Evolutionary conservation across 177 flowering plant genomes (phyloP), one percentile per base, ranked within the genome.

Genomic region (Vitis hybrid): DNA sequence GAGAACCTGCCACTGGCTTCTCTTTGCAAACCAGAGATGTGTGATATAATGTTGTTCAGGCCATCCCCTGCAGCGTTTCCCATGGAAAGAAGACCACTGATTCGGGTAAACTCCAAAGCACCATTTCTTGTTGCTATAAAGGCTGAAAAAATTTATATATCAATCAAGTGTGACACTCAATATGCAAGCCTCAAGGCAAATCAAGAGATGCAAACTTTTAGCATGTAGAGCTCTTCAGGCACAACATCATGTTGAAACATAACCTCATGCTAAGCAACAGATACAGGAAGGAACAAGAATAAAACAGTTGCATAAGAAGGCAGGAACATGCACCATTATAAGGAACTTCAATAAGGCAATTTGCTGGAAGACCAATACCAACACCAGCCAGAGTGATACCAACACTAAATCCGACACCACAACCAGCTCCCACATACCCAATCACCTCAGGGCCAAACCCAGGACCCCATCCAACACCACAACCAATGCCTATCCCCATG

Each of bases 391-490:
- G 69, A 6, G 97, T 95, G 75, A 95, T 73, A 49, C 99, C 99
- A 59, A 95, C 95, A 67, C 82, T 91, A 64, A 95, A 90, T 50
- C 99, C 99, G 61, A 87, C 75, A 28, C 99, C 99, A 77, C 99
- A 95, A 11, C 99, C 97, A 62, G 99, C 89, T 56, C 99, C 99
- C 69, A 95, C 97, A 78, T 90, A 92, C 24, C 97, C 97, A 76
- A 95, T 70, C 53, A 90, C 99, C 79, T 91, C 97, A 75, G 95
- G 98, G 53, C 99, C 97, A 73, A 95, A 92, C 0, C 97, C 97
- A 65, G 99, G 97, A 67, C 99, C 99, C 99, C 97, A 95, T 57
- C 99, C 97, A 71, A 92, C 79, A 28, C 99, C 97, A 78, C 97
- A 92, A 13, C 99, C 97, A 68, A 92, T 11, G 55, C 98, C 97